Base-by-base conservation (phyloP, 352 stramenopile genomes). In the Pythium brachiatum region DNA sequence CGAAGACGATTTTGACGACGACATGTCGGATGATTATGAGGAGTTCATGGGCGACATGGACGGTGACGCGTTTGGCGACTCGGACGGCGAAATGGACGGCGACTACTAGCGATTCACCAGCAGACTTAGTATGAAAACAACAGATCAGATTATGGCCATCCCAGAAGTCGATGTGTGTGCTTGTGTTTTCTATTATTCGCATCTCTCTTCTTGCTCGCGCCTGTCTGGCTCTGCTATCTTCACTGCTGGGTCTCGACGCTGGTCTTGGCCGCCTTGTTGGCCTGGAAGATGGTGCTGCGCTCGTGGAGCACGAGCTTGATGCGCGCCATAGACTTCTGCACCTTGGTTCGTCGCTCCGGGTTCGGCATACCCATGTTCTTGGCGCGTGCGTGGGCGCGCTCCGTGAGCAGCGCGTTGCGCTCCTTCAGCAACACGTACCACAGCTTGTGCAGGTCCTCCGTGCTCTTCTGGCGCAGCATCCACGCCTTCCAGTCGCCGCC, bases 341-440 rank as follows among this genome's bases (percentile, higher is more conserved):
- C 74, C 80, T 91, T 91, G 29, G 70, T 82, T 77, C 82, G 79
- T 74, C 90, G 84, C 62, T 75, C 66, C 1, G 85, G 75, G 74
- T 95, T 90, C 43, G 81, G 79, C 76, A 95, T 89, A 21, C 59
- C 52, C 57, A 94, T 60, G 74, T 89, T 90, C 72, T 90, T 86
- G 61, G 75, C 73, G 58, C 83, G 77, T 61, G 76, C 89, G 39
- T 93, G 77, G 51, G 91, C 80, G 38, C 85, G 79, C 77, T 99
- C 96, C 16, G 97, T 98, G 57, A 99, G 73, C 32, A 99, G 83
- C 78, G 97, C 96, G 68, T 99, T 99, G 61, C 90, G 89, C 78
- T 99, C 97, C 81, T 99, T 99, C 62, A 99, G 96, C 36, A 99
- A 75, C 62, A 99, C 93, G 68, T 94, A 98, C 96, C 96, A 99